A percentile compares a stretch with the other conserved stretches of the same genome.
Conservation (phyloP, 164 flowering plant species). For the Tetracentron sinense region DNA sequence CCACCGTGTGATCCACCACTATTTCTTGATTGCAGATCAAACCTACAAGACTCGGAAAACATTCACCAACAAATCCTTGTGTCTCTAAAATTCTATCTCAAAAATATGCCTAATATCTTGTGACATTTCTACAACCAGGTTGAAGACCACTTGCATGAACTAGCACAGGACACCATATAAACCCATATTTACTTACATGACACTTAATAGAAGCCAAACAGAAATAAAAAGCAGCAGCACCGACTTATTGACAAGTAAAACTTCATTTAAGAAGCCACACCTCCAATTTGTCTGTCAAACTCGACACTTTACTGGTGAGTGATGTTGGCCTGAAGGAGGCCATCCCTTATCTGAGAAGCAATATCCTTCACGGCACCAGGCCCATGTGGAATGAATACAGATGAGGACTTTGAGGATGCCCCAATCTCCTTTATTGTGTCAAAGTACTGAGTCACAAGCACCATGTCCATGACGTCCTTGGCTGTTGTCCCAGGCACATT, state of each 20-base stretch:
- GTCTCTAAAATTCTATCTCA: too few species aligned
- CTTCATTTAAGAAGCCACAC: neutral
- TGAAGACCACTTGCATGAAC: too few species aligned
- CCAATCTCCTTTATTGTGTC: slow-evolving; percentile 90
- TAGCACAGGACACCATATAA: too few species aligned
- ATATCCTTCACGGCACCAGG: slow-evolving; percentile 79
- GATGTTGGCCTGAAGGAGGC: slow-evolving; percentile 49
- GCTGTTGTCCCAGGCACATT: slow-evolving; percentile 76
- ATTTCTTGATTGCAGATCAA: too few species aligned
- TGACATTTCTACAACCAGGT: neutral
- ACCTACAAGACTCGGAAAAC: too few species aligned
- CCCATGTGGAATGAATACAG: slow-evolving; percentile 88
- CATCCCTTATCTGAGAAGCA: slow-evolving; percentile 65
- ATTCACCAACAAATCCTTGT: too few species aligned
- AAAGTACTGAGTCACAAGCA: slow-evolving; percentile 74
- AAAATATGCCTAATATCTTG: too few species aligned
- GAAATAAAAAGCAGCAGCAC: neutral
- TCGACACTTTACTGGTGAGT: slow-evolving; percentile 2
- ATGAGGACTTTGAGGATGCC: slow-evolving; percentile 68
- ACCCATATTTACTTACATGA: too few species aligned
- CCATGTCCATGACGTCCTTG: slow-evolving; percentile 90
- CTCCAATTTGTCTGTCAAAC: neutral
- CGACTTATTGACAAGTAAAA: too few species aligned
- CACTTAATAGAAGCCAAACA: too few species aligned
- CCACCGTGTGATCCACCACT: too few species aligned